Conservation (phyloP, 768 basidiomycete species). For the Termitomyces sp. region DNA sequence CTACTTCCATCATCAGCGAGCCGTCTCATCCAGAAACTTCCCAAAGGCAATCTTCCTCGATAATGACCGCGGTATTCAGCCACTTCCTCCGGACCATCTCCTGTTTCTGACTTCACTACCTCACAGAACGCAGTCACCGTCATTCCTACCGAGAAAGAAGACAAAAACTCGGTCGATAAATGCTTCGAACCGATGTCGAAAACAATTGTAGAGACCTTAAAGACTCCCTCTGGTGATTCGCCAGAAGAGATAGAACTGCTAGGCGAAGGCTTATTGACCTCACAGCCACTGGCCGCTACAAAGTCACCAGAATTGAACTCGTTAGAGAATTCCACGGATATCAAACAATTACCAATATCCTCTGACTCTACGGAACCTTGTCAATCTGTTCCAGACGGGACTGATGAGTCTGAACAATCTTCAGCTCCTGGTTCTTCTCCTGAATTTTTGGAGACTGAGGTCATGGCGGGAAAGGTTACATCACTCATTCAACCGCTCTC, state of each 20-base stretch:
- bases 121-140: constrained; percentile 18
- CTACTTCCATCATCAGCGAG: constrained; percentile 57
- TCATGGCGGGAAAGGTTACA: not conserved
- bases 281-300: not conserved
- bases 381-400: not conserved
- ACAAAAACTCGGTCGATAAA: not conserved
- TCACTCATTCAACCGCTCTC: not conserved
- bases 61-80: constrained; percentile 21
- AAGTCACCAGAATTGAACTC: not conserved
- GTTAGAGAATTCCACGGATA: not conserved
- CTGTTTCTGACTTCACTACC: constrained; percentile 41
- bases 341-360: not conserved
- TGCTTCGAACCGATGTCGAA: not conserved
- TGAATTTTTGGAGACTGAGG: not conserved
- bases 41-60: constrained; percentile 40
- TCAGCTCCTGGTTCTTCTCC: not conserved
- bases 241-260: not conserved
- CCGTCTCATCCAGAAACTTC: constrained; percentile 43
- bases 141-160: not conserved
- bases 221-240: not conserved
- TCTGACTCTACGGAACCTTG: not conserved
- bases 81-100: constrained; percentile 38
- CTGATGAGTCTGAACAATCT: not conserved
- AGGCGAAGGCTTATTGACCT: not conserved
- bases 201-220: not conserved